Percentiles rank a stretch among this genome's conserved stretches.
Conservation (phyloP, 257 asterid species). For the Capsicum rhomboideum region DNA sequence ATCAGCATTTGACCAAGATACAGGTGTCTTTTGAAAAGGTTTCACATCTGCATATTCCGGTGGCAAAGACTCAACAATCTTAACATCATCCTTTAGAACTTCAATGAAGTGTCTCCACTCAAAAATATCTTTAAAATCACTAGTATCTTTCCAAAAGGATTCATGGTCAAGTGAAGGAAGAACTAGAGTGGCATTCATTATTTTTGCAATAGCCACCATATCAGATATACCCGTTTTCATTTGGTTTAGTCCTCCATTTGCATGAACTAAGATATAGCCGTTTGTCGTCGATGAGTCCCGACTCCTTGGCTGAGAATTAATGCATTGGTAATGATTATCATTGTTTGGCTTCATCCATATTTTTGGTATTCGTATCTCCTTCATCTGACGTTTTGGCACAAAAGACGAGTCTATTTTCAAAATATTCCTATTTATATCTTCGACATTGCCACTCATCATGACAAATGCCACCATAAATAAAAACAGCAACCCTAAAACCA, state of each 20-base stretch:
- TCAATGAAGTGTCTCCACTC: constrained; percentile 72
- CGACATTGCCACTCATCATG: no score
- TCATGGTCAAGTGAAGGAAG: constrained; percentile 92
- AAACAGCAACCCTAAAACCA: constrained; percentile 32
- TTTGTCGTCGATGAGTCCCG: constrained; percentile 28
- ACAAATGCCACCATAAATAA: constrained; percentile 20
- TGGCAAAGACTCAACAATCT: constrained; percentile 71
- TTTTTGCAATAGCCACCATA: constrained; percentile 91
- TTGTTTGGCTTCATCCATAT: constrained; percentile 88
- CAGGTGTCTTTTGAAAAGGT: constrained; percentile 67
- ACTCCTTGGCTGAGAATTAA: constrained; percentile 40
- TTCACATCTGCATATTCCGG: constrained; percentile 25
- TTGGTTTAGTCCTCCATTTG: constrained; percentile 95
- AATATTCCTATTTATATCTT: no score
- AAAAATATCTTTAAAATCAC: constrained; percentile 78
- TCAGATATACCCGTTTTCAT: constrained; percentile 98
- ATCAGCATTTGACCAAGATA: constrained; percentile 90
- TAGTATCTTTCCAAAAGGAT: constrained; percentile 91
- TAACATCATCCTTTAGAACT: constrained; percentile 45
- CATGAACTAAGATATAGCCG: constrained; percentile 73
- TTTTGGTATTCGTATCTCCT: constrained; percentile 50
- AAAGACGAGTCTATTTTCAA: no score
- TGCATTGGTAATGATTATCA: constrained; percentile 49
- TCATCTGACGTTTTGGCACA: no score
- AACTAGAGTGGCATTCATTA: constrained; percentile 85